A percentile compares a stretch with the other conserved stretches of the same genome.
These are phyloP conservation scores for Cucurbita pepo DNA, from an alignment of 306 rosid genomes.

Conservation along the genomic window DNA sequence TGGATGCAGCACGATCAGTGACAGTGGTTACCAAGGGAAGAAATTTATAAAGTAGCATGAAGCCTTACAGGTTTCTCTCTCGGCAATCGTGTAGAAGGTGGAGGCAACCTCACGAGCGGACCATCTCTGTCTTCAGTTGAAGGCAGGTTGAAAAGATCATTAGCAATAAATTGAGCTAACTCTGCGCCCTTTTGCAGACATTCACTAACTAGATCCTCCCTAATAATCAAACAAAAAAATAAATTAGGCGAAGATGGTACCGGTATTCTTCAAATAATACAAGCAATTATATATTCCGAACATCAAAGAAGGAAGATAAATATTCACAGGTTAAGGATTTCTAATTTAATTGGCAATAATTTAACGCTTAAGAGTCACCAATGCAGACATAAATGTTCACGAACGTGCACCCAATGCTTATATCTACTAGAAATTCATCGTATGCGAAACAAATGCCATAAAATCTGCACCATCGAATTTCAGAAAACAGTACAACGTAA, in stretches of 20 bases:
- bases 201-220: constrained; percentile 48
- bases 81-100: constrained; percentile 54
- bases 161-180: constrained; percentile 63
- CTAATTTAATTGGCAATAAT: not conserved
- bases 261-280: not conserved
- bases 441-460: not conserved
- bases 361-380: not conserved
- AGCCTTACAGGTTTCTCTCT: constrained; percentile 65
- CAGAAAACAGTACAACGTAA: not conserved
- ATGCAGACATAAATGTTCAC: not conserved
- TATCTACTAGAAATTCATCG: not conserved
- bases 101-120: constrained; percentile 64
- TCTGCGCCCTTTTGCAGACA: constrained; percentile 56
- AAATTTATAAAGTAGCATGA: not conserved
- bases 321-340: not conserved
- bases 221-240: not conserved
- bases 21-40: not conserved
- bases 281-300: not conserved
- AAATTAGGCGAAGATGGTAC: not conserved
- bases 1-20: not conserved
- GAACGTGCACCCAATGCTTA: not conserved
- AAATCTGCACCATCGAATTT: not conserved
- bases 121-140: constrained; percentile 67
- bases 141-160: constrained; percentile 49
- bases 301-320: not conserved